phyloP scores from a whole-genome alignment of 371 early-diverging fungal genomes.

The Chytridium lagenaria region DNA sequence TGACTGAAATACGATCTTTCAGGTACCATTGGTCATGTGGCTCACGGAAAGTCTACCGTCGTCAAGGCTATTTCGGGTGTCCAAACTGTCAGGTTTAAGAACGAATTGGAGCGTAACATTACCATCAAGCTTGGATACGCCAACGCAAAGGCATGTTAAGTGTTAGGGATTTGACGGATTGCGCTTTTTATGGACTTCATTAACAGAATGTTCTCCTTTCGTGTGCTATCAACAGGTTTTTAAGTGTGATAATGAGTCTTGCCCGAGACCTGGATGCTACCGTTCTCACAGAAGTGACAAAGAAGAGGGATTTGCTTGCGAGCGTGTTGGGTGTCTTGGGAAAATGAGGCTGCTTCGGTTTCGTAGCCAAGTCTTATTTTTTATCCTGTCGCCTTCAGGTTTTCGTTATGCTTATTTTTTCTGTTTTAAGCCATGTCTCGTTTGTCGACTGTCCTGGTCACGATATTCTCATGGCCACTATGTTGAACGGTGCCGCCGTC shows the following conservation, averaged over 20 bases:
- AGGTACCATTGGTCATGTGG: constrained; percentile 99
- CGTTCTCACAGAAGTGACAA: constrained; percentile 84
- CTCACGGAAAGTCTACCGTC: constrained; percentile 99
- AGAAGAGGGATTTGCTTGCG: constrained; percentile 91
- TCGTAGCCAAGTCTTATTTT: too few relatives aligned
- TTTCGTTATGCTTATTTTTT: too few relatives aligned
- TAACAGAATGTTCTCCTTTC: background rate
- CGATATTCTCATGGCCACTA: constrained; percentile 99
- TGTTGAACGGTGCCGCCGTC: constrained; percentile 99
- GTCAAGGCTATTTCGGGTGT: constrained; percentile 99
- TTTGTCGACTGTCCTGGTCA: constrained; percentile 99
- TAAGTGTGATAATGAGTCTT: constrained; percentile 91
- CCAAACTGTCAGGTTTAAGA: constrained; percentile 99
- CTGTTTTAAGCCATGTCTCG: constrained; percentile 97
- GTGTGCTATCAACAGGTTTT: constrained; percentile 71
- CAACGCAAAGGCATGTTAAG: constrained; percentile 88
- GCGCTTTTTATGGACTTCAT: constrained; percentile 7
- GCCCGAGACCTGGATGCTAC: constrained; percentile 97
- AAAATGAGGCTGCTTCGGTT: constrained; percentile 81
- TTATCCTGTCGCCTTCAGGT: constrained; percentile 3
- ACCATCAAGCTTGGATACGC: constrained; percentile 99
- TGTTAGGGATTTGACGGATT: background rate
- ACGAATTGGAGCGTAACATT: constrained; percentile 99
- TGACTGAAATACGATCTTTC: constrained; percentile 6
- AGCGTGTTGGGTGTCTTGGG: constrained; percentile 88